Percentiles rank a stretch among this genome's conserved stretches.
phyloP scores from a whole-genome alignment of 2,329 filamentous ascomycete genomes.

The Dactylellina parvicollis region DNA sequence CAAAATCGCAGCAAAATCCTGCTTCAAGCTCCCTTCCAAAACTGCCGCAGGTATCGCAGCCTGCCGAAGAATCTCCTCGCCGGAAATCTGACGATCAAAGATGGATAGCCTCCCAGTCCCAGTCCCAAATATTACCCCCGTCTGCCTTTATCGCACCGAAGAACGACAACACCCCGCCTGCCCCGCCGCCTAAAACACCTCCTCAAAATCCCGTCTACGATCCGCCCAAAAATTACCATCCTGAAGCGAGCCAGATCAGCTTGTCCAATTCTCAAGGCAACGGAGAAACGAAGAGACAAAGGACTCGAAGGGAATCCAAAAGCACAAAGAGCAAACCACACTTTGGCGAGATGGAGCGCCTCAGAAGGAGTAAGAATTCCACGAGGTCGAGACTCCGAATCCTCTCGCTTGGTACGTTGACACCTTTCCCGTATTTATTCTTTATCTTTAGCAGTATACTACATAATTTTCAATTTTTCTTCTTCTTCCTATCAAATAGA shows the following conservation, averaged over 20 bases:
- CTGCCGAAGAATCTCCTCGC: constrained; percentile 9
- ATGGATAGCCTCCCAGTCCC: constrained; percentile 8
- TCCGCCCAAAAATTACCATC: neutral
- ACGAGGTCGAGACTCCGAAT: constrained; percentile 37
- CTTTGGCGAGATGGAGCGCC: constrained; percentile 37
- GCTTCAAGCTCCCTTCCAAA: constrained; percentile 42
- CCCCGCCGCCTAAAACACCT: constrained; percentile 29
- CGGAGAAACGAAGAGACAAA: constrained; percentile 14
- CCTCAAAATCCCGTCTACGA: constrained; percentile 25
- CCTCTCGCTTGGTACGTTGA: constrained; percentile 33
- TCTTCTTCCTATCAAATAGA: too few species aligned
- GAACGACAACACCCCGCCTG: constrained; percentile 22
- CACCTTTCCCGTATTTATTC: neutral
- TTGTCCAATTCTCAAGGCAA: constrained; percentile 11
- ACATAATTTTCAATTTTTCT: too few species aligned
- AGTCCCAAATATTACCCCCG: constrained; percentile 6
- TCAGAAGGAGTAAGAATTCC: constrained; percentile 36
- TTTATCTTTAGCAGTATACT: neutral
- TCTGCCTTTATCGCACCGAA: constrained; percentile 13
- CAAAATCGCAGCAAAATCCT: constrained; percentile 10
- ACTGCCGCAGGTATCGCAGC: constrained; percentile 27
- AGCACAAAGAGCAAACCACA: constrained; percentile 33
- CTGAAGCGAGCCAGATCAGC: constrained; percentile 23
- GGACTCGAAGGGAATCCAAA: constrained; percentile 27
- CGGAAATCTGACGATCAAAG: constrained; percentile 46